Evolutionary conservation across 2,329 filamentous ascomycete genomes (phyloP).

Genomic region (Colletotrichum liriopes): DNA sequence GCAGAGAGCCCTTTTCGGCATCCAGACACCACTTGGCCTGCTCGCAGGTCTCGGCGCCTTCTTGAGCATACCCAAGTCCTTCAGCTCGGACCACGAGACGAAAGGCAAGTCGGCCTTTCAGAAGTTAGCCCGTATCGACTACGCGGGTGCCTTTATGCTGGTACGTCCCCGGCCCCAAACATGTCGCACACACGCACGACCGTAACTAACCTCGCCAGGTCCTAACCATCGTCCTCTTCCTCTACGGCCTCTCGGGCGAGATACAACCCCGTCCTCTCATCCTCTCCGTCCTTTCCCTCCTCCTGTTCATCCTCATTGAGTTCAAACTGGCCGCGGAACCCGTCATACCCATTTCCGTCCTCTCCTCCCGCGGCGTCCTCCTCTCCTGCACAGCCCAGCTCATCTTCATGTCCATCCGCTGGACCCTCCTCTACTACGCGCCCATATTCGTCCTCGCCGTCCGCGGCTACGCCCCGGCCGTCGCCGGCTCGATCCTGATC

Average conservation of each 20-base stretch:
- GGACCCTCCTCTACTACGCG: slow-evolving; percentile 85
- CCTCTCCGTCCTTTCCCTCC: slow-evolving; percentile 67
- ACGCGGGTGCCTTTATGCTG: slow-evolving; percentile 78
- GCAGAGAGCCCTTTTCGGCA: slow-evolving; percentile 80
- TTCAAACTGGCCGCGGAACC: slow-evolving; percentile 76
- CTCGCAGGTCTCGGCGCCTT: slow-evolving; percentile 75
- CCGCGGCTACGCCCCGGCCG: slow-evolving; percentile 77
- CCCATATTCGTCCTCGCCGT: slow-evolving; percentile 87
- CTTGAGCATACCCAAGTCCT: slow-evolving; percentile 72
- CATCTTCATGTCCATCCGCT: slow-evolving; percentile 85
- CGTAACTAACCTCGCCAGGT: slow-evolving; percentile 61
- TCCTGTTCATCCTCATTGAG: slow-evolving; percentile 75
- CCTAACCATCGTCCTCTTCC: slow-evolving; percentile 77
- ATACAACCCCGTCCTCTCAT: slow-evolving; percentile 74
- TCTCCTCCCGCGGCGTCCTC: slow-evolving; percentile 79
- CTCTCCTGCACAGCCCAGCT: slow-evolving; percentile 83
- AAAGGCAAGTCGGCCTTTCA: slow-evolving; percentile 59
- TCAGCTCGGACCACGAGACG: slow-evolving; percentile 52
- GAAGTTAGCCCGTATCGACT: slow-evolving; percentile 80
- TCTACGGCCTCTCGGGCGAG: slow-evolving; percentile 78
- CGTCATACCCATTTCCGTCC: slow-evolving; percentile 80
- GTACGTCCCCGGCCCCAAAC: slow-evolving; percentile 54
- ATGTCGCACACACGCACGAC: not conserved
- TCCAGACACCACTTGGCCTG: slow-evolving; percentile 77
- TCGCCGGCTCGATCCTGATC: slow-evolving; percentile 82